A percentile compares a stretch with the other conserved stretches of the same genome.
These are phyloP conservation scores for Podosphaera aphanis DNA, from an alignment of 2,329 filamentous ascomycete species.

Conservation along the genomic window DNA sequence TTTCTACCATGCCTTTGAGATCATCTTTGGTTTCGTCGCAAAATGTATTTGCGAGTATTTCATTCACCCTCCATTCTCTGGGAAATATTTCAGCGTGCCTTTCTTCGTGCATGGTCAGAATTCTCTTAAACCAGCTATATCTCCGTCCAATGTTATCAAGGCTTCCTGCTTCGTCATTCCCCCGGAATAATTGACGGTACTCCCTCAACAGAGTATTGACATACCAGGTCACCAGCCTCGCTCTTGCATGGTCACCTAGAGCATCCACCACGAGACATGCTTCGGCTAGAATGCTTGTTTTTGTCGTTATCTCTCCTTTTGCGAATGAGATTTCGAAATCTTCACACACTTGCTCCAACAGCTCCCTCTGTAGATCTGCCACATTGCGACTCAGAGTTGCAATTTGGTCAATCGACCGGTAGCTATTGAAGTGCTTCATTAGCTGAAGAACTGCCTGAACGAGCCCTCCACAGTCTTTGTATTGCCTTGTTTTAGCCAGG, in stretches of 20 bases:
- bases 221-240: conserved; percentile 80
- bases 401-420: conserved; percentile 93
- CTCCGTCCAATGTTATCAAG: conserved; percentile 87
- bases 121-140: conserved; percentile 91
- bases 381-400: conserved; percentile 81
- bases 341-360: conserved; percentile 94
- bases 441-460: conserved; percentile 89
- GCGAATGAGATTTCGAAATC: conserved; percentile 93
- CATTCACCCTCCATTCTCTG: conserved; percentile 66
- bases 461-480: conserved; percentile 80
- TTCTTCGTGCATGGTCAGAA: conserved; percentile 85
- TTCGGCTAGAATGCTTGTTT: conserved; percentile 52
- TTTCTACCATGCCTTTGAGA: conserved; percentile 77
- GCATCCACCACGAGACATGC: conserved; percentile 89
- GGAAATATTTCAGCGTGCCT: conserved; percentile 83
- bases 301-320: conserved; percentile 55
- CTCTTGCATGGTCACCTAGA: conserved; percentile 64
- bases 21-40: conserved; percentile 91
- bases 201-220: conserved; percentile 91
- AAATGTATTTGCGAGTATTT: conserved; percentile 73
- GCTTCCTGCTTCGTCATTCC: conserved; percentile 87
- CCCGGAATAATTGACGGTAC: conserved; percentile 84
- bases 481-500: conserved; percentile 67
- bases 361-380: conserved; percentile 71
- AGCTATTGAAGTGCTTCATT: conserved; percentile 96